Evolutionary conservation across 768 basidiomycete genomes (phyloP).

Genomic region (Lyophyllum semitale): DNA sequence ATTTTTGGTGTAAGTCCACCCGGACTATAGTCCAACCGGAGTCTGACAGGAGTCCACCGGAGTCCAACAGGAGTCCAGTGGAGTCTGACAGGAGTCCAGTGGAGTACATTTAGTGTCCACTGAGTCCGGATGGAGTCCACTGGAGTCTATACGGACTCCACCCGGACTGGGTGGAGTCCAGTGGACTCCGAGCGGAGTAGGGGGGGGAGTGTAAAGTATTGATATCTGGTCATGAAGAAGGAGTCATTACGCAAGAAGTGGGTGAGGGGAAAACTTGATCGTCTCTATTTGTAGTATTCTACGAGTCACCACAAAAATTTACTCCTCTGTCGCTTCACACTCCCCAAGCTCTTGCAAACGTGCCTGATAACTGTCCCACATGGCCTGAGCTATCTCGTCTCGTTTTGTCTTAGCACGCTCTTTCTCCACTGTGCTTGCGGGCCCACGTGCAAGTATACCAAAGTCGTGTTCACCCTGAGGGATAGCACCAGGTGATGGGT

Average conservation of each 20-base stretch:
- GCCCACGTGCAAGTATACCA: background rate
- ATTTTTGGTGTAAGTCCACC: too few species aligned
- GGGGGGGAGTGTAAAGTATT: too few species aligned
- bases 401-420: background rate
- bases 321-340: background rate
- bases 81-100: too few species aligned
- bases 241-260: background rate
- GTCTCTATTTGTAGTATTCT: background rate
- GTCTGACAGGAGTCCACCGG: too few species aligned
- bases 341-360: background rate
- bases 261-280: background rate
- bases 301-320: background rate
- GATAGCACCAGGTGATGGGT: background rate
- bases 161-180: too few species aligned
- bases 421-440: background rate
- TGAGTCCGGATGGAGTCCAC: too few species aligned
- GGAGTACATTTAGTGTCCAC: too few species aligned
- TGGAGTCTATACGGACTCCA: too few species aligned
- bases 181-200: too few species aligned
- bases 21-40: too few species aligned
- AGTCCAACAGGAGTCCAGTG: too few species aligned
- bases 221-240: background rate
- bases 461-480: background rate
- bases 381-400: slow-evolving; percentile 5
- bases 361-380: background rate